phyloP scores from a whole-genome alignment of 148 eudicot species.

The Tetragonia tetragonoides region DNA sequence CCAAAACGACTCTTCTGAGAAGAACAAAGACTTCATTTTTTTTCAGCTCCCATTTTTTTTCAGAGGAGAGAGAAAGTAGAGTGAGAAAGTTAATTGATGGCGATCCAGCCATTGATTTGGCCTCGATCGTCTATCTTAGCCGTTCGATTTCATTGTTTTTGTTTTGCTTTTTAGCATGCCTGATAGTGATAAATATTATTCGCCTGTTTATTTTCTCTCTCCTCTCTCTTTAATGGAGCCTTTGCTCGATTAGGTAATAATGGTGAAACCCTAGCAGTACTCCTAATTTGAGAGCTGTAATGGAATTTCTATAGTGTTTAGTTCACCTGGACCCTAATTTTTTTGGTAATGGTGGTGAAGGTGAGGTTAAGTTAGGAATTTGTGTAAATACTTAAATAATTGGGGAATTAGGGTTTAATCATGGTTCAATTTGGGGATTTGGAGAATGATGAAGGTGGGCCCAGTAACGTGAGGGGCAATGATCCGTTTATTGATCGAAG shows the following conservation, averaged over 20 bases:
- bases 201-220: no score
- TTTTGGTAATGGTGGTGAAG: no score
- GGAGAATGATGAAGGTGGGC: conserved; percentile 28
- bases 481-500: conserved; percentile 82
- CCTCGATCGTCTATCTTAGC: background rate
- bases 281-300: conserved; percentile 13
- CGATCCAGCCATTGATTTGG: background rate
- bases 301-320: no score
- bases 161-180: background rate
- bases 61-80: background rate
- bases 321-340: no score
- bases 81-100: background rate
- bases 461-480: conserved; percentile 38
- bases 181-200: background rate
- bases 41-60: background rate
- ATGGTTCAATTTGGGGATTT: conserved; percentile 1
- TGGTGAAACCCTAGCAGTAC: conserved; percentile 17
- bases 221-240: no score
- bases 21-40: background rate
- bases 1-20: background rate
- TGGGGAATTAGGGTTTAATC: background rate
- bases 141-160: background rate
- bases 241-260: background rate
- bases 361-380: conserved; percentile 1
- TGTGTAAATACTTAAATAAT: no score